A percentile compares a stretch with the other conserved stretches of the same genome.
phyloP scores from a whole-genome alignment of 805 yeast species.

The Metschnikowia orientalis region DNA sequence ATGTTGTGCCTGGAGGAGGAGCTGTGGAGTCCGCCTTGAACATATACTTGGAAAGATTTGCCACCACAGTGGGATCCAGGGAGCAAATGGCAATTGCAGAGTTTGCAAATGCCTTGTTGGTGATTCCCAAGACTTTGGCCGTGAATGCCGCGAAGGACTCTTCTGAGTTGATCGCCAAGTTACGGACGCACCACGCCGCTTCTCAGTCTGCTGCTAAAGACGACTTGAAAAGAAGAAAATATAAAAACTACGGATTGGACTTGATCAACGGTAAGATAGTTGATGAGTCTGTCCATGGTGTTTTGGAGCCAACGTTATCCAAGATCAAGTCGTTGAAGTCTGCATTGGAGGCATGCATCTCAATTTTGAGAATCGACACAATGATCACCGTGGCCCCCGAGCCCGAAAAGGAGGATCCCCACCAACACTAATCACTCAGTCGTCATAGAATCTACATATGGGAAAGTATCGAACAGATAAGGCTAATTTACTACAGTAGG shows the following conservation, averaged over 20 bases:
- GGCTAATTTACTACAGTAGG: no score
- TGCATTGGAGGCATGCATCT: conserved; percentile 97
- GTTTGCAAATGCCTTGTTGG: conserved; percentile 83
- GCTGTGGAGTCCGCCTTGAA: conserved; percentile 97
- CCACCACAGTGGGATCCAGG: conserved; percentile 95
- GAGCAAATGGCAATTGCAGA: conserved; percentile 98
- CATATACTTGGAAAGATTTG: conserved; percentile 92
- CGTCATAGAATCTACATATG: conserved; percentile 1
- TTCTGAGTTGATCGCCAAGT: conserved; percentile 87
- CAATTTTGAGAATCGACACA: conserved; percentile 95
- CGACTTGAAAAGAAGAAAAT: conserved; percentile 80
- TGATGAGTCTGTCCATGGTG: conserved; percentile 80
- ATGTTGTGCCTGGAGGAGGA: conserved; percentile 98
- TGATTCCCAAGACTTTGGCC: conserved; percentile 95
- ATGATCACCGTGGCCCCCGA: conserved; percentile 98
- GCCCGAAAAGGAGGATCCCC: conserved; percentile 86
- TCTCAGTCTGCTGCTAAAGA: conserved; percentile 79
- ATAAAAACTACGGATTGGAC: conserved; percentile 90
- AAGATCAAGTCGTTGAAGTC: conserved; percentile 90
- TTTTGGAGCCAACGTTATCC: conserved; percentile 91
- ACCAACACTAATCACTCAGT: conserved; percentile 60
- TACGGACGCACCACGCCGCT: conserved; percentile 95
- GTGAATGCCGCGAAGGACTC: conserved; percentile 98
- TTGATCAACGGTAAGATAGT: conserved; percentile 87
- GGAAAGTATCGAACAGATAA: no score